Percentiles rank a stretch among this genome's conserved stretches.
phyloP scores from a whole-genome alignment of 2,329 filamentous ascomycete species.

The Calonectria honghensis region DNA sequence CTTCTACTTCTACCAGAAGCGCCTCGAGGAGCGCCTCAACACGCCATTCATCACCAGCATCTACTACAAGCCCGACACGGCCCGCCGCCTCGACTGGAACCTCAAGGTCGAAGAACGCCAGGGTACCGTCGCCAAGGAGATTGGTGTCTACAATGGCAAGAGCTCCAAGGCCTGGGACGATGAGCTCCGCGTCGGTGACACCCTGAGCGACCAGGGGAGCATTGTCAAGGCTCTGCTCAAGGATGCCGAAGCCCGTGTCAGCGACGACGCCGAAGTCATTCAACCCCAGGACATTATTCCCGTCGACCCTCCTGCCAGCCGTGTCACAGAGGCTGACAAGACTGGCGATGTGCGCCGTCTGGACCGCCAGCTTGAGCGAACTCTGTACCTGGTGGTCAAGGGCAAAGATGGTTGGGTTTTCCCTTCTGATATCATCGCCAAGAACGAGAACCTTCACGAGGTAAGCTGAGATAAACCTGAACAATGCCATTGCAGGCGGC shows the following conservation, averaged over 20 bases:
- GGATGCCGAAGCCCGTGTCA: constrained; percentile 81
- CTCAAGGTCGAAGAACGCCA: constrained; percentile 85
- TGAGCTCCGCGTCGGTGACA: constrained; percentile 86
- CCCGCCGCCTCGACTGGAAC: constrained; percentile 91
- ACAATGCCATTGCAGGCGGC: constrained; percentile 43
- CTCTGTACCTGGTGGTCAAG: constrained; percentile 91
- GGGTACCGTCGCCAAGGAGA: constrained; percentile 86
- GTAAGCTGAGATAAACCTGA: constrained; percentile 71
- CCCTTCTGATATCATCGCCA: constrained; percentile 81
- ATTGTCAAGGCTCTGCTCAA: constrained; percentile 82
- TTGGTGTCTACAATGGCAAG: constrained; percentile 87
- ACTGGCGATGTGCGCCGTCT: constrained; percentile 85
- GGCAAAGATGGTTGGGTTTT: constrained; percentile 87
- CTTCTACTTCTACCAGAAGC: constrained; percentile 97
- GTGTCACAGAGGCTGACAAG: constrained; percentile 86
- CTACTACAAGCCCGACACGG: constrained; percentile 95
- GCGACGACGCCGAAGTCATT: constrained; percentile 76
- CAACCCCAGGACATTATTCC: constrained; percentile 76
- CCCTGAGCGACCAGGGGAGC: constrained; percentile 77
- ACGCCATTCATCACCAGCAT: constrained; percentile 92
- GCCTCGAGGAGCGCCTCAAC: constrained; percentile 92
- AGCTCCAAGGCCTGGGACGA: constrained; percentile 89
- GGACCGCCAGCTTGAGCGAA: constrained; percentile 86
- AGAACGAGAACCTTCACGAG: constrained; percentile 86
- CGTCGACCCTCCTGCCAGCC: constrained; percentile 81